Evolutionary conservation across 75 land plant species (phyloP).

Genomic region (Azolla pinnata): DNA sequence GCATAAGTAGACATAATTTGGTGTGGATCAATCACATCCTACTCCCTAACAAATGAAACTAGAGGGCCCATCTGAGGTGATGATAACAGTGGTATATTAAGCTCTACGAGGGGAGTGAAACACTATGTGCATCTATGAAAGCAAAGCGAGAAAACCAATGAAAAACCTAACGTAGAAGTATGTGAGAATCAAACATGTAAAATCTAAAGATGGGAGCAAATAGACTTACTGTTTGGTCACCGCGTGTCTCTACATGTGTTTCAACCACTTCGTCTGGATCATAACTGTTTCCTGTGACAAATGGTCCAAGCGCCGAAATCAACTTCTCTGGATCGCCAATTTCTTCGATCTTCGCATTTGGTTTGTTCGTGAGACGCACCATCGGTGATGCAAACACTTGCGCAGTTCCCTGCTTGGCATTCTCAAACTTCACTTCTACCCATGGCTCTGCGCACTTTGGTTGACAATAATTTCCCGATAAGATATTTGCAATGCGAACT

Average conservation of each 20-base stretch:
- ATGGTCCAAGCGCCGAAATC: conserved; percentile 91
- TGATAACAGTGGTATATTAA: no score
- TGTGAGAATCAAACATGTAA: no score
- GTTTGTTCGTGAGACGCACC: conserved; percentile 96
- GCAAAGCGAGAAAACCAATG: no score
- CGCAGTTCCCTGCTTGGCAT: conserved; percentile 73
- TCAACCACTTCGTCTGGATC: conserved; percentile 95
- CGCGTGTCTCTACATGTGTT: conserved; percentile 49
- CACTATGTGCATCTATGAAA: no score
- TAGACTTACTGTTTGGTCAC: conserved; percentile 57
- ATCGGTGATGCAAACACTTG: conserved; percentile 93
- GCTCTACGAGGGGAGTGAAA: no score
- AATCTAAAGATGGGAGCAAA: no score
- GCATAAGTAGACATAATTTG: no score
- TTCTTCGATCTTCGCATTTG: conserved; percentile 85
- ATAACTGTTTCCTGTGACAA: conserved; percentile 89
- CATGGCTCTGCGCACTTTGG: conserved; percentile 99
- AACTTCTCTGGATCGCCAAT: conserved; percentile 88
- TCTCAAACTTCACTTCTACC: conserved; percentile 96
- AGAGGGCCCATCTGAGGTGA: no score
- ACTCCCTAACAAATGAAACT: no score
- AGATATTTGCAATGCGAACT: conserved; percentile 73
- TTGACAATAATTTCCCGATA: conserved; percentile 98
- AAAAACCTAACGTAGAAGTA: no score
- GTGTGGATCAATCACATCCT: no score